Evolutionary conservation across 2,329 filamentous ascomycete genomes (phyloP), one percentile per base, ranked within the genome.

Genomic region (Aspergillus brasiliensis): DNA sequence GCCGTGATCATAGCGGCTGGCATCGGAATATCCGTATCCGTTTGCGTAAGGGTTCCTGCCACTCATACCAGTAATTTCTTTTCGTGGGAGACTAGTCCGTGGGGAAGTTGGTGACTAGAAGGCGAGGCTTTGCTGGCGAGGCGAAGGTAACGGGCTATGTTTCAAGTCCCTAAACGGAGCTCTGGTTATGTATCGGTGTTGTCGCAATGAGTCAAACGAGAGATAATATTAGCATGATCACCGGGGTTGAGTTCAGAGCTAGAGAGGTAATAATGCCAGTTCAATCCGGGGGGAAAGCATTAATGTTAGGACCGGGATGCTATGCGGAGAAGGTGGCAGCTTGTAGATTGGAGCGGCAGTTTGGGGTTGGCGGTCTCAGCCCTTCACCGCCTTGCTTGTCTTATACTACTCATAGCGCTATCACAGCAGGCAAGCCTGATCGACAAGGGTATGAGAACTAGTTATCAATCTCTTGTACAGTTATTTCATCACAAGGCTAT

Each of bases 21-120:
- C 51, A 58, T 74, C 71, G 68, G 73, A 67, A 64, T 75, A 72
- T 55, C 73, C 75, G 67, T 76, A 72, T 64, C 76, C 75, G 66
- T 75, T 75, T 55, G 71, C 67, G 65, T 75, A 75, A 38, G 70
- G 69, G 58, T 59, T 69, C 71, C 72, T 68, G 57, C 69, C 70
- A 61, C 69, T 77, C 75, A 77, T 77, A 62, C 65, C 71, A 67
- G 62, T 59, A 57, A 42, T 31, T 37, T 61, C 47, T 21, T 44
- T 44, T 55, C 55, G 51, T 56, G 19, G 38, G 19, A 59, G 11
- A 13, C 6, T 17, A 53, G 7, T n/a, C 8, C 28, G 46, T 17
- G 46, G 15, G 25, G 28, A n/a, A 53, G 27, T 11, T 52, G 13
- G 28, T 48, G 51, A 52, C 59, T 57, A 53, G 61, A 19, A 44